These are phyloP conservation scores for Dryas alaskensis DNA, from an alignment of 306 rosid genomes.

Conservation along the genomic window DNA sequence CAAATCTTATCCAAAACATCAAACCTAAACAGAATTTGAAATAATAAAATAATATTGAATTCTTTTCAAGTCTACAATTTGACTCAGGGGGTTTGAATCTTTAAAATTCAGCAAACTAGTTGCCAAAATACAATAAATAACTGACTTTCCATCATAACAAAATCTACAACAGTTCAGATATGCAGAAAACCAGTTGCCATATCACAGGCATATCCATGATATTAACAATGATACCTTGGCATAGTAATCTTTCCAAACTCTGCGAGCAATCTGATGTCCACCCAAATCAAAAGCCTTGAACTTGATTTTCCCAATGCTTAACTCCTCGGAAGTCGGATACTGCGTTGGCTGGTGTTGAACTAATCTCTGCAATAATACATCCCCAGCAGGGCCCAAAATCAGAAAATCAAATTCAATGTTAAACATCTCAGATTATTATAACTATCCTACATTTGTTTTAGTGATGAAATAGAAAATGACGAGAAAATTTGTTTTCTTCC, in stretches of 20 bases:
- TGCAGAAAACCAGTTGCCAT: not conserved
- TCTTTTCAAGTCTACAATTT: not conserved
- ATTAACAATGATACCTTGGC: conserved; percentile 50
- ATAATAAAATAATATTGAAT: not conserved
- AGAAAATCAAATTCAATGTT: not conserved
- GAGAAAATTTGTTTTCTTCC: not conserved
- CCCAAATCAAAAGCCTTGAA: conserved; percentile 89
- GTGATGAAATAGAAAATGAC: not conserved
- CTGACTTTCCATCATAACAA: not conserved
- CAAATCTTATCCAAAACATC: not conserved
- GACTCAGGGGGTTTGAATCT: not conserved
- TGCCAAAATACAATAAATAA: not conserved
- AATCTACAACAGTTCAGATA: not conserved
- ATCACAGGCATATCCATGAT: not conserved
- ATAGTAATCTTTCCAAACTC: conserved; percentile 89
- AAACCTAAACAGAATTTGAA: not conserved
- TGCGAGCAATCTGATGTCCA: conserved; percentile 75
- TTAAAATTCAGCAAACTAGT: not conserved
- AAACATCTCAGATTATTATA: not conserved
- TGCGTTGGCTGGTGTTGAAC: conserved; percentile 87
- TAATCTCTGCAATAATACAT: conserved; percentile 57
- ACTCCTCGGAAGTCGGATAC: conserved; percentile 80
- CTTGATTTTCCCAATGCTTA: conserved; percentile 82
- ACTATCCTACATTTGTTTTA: not conserved
- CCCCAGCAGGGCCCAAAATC: not conserved